Percentiles rank a stretch among this genome's conserved stretches.
Evolutionary conservation across 2,329 filamentous ascomycete species (phyloP).

Genomic region (Pseudocercospora crystallina): DNA sequence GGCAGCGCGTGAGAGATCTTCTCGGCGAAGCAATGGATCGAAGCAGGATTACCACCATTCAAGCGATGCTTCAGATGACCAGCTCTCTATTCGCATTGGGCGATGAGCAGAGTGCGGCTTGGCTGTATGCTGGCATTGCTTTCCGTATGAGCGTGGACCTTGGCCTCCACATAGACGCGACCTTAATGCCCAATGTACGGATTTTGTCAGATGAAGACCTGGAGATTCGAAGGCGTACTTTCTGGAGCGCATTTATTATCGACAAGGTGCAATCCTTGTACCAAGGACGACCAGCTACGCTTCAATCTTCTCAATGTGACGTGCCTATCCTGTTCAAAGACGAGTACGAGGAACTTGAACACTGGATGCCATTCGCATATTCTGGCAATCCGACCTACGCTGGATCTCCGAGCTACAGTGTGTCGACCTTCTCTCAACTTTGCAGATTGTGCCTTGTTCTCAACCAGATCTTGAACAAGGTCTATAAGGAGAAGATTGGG

Average conservation of each 20-base stretch:
- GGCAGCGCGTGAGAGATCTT: slow-evolving; percentile 48
- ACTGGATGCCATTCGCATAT: slow-evolving; percentile 47
- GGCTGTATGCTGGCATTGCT: slow-evolving; percentile 59
- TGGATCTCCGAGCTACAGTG: slow-evolving; percentile 13
- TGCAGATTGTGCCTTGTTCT: slow-evolving; percentile 14
- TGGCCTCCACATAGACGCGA: slow-evolving; percentile 51
- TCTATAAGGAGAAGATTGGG: slow-evolving; percentile 11
- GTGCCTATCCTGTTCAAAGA: slow-evolving; percentile 53
- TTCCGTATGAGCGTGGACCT: slow-evolving; percentile 58
- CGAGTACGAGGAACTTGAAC: slow-evolving; percentile 54
- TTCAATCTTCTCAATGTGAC: slow-evolving; percentile 48
- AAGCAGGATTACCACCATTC: slow-evolving; percentile 56
- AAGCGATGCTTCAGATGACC: slow-evolving; percentile 54
- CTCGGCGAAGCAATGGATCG: slow-evolving; percentile 47
- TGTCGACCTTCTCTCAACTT: slow-evolving; percentile 14
- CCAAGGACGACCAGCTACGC: slow-evolving; percentile 52
- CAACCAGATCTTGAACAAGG: slow-evolving; percentile 14
- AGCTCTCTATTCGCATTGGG: slow-evolving; percentile 52
- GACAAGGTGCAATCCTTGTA: slow-evolving; percentile 57
- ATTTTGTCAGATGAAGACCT: slow-evolving; percentile 47
- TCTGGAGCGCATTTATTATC: slow-evolving; percentile 47
- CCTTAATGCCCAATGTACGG: slow-evolving; percentile 32
- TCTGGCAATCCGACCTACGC: slow-evolving; percentile 4
- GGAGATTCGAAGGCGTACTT: slow-evolving; percentile 47
- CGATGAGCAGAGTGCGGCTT: slow-evolving; percentile 54